Evolutionary conservation across 225 moss, liverwort and hornwort genomes (phyloP), one percentile per base, ranked within the genome.

Genomic region (Antitrichia curtipendula): DNA sequence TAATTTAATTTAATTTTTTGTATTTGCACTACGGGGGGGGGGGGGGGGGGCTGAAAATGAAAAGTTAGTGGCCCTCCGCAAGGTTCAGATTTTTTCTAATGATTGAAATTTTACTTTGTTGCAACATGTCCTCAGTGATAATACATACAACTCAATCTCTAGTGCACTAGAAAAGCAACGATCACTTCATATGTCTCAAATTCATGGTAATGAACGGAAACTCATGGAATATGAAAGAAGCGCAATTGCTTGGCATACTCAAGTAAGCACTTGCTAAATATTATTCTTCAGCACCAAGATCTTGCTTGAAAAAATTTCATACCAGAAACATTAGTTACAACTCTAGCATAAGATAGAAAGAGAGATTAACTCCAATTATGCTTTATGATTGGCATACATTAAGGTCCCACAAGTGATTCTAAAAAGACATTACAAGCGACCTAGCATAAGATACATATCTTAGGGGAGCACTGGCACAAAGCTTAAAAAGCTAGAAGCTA

Each of bases 221-320:
- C 72, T 94, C 2, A 61, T 99, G 62, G 99, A 99, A 82, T 97
- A 97, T 82, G 99, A 99, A 89, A 90, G 96, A 87, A 96, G 99
- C 7, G 91, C 99, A 64, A 95, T 99, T 87, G 84, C 97, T 9
- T 99, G 99, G 99, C 99, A 99, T 84, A 97, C 95, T 45, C 97
- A 99, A 95, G 99, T 97, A 90, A 91, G 88, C 63, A 81, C 70
- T 14, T 49, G 5, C 28, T 59, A 43, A 81, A 57, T n/a, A 56
- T 41, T 90, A 16, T 50, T 38, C 2, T 6, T 68, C 0, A 38
- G 6, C 9, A n/a, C 3, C 1, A 8, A 72, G n/a, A 79, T 75
- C 54, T 74, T 72, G 0, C 62, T 90, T 57, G 60, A 57, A 78
- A 82, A 53, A 66, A 1, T 58, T 82, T 11, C 36, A 0, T 40